Evolutionary conservation across 2,329 filamentous ascomycete species (phyloP), one percentile per base, ranked within the genome.

Genomic region (Trichoderma pleuroti): DNA sequence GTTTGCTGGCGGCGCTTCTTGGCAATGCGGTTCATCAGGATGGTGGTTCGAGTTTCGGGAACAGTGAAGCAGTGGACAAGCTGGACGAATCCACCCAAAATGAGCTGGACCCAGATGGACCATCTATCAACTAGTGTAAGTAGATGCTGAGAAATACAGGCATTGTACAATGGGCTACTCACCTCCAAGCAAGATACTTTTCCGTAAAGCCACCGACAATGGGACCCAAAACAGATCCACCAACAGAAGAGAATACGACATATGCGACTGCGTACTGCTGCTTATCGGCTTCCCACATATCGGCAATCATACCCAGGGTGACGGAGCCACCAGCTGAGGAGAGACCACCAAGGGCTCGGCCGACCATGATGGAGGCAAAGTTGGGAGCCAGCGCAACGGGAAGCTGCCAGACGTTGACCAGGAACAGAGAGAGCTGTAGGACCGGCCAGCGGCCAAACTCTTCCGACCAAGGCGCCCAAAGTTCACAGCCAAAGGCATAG

Each of bases 381-480:
- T 94, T 94, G 10, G 88, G 89, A 0, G 92, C 91, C 52, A 94
- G 81, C 1, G 87, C 92, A 34, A 93, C 91, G 5, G 90, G 91
- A 0, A 94, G 79, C 74, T 93, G 91, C 84, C 87, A 96, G 69
- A 95, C 80, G 75, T 96, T 96, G 79, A 94, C 92, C 12, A 96
- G 82, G 73, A 92, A 86, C 68, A 96, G 81, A 46, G 89, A 92
- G 28, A 86, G 81, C 83, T 95, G 93, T 26, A 95, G 84, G 69
- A 96, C 87, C 2, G 90, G 90, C 83, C 90, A 92, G 63, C 93
- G 88, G 24, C 93, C 93, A 63, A 95, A 84, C 76, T 96, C 93
- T 78, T 97, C 93, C 59, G 89, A 92, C 92, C 93, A 96, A 0
- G 93, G 93, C 0, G 93, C 93, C 93, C 93, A 96, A 0, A 95